These are phyloP conservation scores for Chaetomiaceae sp. DNA, from an alignment of 2,329 filamentous ascomycete genomes.

Conservation along the genomic window DNA sequence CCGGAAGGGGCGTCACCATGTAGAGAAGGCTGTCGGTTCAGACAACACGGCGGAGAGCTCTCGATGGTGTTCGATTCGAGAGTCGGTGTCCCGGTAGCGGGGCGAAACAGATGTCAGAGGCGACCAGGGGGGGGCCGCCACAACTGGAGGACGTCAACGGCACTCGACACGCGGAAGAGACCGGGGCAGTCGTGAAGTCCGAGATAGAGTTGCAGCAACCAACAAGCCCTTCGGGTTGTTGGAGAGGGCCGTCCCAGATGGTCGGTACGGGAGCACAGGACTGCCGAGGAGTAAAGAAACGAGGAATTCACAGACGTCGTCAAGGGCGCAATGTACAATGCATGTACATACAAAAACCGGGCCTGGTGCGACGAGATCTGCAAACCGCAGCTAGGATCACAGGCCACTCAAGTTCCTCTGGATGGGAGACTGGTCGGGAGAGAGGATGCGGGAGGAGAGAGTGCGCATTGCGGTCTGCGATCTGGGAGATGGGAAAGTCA, in stretches of 20 bases:
- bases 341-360: not conserved
- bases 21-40: not conserved
- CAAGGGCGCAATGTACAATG: not conserved
- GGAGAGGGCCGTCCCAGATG: not conserved
- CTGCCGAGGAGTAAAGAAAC: not conserved
- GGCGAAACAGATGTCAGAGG: too few relatives aligned
- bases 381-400: slow-evolving; percentile 1
- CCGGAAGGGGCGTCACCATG: not conserved
- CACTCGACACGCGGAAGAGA: not conserved
- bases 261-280: not conserved
- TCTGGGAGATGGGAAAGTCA: not conserved
- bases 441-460: not conserved
- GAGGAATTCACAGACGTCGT: not conserved
- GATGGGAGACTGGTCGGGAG: not conserved
- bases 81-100: not conserved
- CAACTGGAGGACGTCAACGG: not conserved
- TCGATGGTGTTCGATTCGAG: not conserved
- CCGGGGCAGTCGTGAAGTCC: not conserved
- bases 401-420: not conserved
- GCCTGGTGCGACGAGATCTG: slow-evolving; percentile 13
- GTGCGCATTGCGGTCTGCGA: not conserved
- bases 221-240: not conserved
- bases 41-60: not conserved
- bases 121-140: not conserved
- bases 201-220: not conserved